Conservation (phyloP, 2,329 filamentous ascomycete genomes). For the Sporothrix brunneoviolacea region DNA sequence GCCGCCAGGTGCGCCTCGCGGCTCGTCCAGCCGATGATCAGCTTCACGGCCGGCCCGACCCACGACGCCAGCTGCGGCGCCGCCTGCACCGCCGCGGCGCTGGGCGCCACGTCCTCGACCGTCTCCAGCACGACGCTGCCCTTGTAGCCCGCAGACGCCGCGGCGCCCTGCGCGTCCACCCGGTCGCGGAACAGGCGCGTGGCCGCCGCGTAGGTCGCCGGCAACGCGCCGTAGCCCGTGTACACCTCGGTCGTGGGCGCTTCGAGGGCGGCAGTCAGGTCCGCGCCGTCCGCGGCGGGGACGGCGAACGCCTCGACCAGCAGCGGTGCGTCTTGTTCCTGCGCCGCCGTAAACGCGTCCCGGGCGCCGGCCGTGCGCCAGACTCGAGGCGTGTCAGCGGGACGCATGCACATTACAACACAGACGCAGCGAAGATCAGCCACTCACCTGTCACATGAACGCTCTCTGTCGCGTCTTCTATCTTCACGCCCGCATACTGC, state of each 20-base stretch:
- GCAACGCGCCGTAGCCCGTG: conserved; percentile 20
- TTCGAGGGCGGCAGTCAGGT: not conserved
- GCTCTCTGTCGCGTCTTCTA: conserved; percentile 3
- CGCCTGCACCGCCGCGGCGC: not conserved
- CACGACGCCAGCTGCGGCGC: not conserved
- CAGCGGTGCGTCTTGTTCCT: not conserved
- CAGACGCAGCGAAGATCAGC: not conserved
- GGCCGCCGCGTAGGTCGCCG: conserved; percentile 16
- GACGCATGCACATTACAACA: not conserved
- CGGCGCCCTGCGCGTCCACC: conserved; percentile 15
- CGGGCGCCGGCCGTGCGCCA: conserved; percentile 7
- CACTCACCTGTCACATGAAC: conserved; percentile 4
- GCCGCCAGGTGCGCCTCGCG: conserved; percentile 20
- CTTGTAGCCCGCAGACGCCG: not conserved
- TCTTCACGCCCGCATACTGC: conserved; percentile 10
- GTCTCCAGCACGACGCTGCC: conserved; percentile 11
- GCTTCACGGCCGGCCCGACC: conserved; percentile 15
- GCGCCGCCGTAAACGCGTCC: not conserved
- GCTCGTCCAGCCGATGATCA: conserved; percentile 22
- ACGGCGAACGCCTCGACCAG: not conserved
- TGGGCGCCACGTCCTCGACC: conserved; percentile 5
- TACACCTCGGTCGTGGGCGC: conserved; percentile 22
- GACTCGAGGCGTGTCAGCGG: conserved; percentile 4
- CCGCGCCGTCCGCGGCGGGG: too few species aligned
- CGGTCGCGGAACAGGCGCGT: conserved; percentile 14